Conservation (phyloP, 2,329 filamentous ascomycete genomes). For the Venturiaceae sp. region DNA sequence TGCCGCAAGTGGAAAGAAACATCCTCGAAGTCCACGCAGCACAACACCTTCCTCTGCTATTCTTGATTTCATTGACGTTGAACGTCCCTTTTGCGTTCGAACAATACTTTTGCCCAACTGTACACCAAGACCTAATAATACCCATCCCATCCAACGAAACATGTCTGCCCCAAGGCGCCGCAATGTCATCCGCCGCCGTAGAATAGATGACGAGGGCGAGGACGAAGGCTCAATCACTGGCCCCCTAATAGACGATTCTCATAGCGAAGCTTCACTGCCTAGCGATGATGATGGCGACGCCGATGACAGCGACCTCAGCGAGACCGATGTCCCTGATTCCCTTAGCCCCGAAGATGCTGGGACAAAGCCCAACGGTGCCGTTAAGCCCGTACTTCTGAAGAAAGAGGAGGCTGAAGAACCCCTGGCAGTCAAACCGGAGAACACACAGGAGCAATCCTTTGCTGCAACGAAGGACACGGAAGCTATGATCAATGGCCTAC, state of each 20-base stretch:
- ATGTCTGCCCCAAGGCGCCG: conserved; percentile 4
- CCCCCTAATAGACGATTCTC: conserved; percentile 46
- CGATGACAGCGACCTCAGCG: conserved; percentile 48
- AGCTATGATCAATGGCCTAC: conserved; percentile 51
- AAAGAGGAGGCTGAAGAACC: conserved; percentile 19
- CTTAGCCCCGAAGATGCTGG: conserved; percentile 25
- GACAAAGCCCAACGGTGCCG: conserved; percentile 25
- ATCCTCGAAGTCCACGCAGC: too few relatives aligned
- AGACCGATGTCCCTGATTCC: conserved; percentile 32
- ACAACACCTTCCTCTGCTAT: not conserved
- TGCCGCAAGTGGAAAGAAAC: too few relatives aligned
- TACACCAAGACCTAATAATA: not conserved
- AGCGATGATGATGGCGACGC: conserved; percentile 49
- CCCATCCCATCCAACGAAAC: not conserved
- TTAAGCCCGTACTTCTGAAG: conserved; percentile 3
- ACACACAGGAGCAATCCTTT: conserved; percentile 18
- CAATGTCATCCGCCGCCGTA: conserved; percentile 24
- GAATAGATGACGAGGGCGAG: conserved; percentile 27
- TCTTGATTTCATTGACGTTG: not conserved
- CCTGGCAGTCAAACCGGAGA: conserved; percentile 25
- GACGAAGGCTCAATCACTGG: conserved; percentile 33
- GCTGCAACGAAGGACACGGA: conserved; percentile 45
- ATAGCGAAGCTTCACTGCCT: conserved; percentile 50
- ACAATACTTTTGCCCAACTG: not conserved
- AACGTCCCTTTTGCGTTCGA: not conserved